Evolutionary conservation across 2,329 filamentous ascomycete genomes (phyloP).

Genomic region (Chaetomiaceae sp.): DNA sequence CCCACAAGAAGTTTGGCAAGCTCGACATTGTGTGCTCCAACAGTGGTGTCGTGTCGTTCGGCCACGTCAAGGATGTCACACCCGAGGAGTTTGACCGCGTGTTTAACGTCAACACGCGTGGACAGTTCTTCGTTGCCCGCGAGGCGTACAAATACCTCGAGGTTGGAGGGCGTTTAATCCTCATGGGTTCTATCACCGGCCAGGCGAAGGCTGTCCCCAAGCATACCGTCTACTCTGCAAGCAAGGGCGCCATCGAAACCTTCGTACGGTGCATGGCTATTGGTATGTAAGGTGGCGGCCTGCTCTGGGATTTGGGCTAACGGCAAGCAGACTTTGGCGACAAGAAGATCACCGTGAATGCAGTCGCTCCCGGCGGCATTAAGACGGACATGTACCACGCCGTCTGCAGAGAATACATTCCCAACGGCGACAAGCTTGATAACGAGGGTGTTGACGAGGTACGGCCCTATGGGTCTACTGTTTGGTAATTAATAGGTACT

Average conservation of each 20-base stretch:
- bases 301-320: too few relatives aligned
- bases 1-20: slow-evolving; percentile 59
- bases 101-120: slow-evolving; percentile 63
- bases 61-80: slow-evolving; percentile 63
- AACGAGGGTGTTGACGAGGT: slow-evolving; percentile 55
- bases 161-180: slow-evolving; percentile 64
- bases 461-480: slow-evolving; percentile 18
- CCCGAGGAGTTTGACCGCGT: slow-evolving; percentile 69
- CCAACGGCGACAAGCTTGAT: slow-evolving; percentile 49
- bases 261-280: slow-evolving; percentile 72
- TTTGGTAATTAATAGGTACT: neutral
- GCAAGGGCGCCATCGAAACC: slow-evolving; percentile 72
- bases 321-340: slow-evolving; percentile 53
- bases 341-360: slow-evolving; percentile 61
- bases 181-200: slow-evolving; percentile 69
- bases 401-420: slow-evolving; percentile 60
- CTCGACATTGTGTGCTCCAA: slow-evolving; percentile 69
- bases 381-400: slow-evolving; percentile 63
- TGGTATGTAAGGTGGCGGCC: slow-evolving; percentile 39
- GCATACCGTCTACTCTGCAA: slow-evolving; percentile 69
- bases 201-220: slow-evolving; percentile 64
- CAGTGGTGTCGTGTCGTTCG: slow-evolving; percentile 64
- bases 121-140: slow-evolving; percentile 69
- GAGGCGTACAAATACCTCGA: slow-evolving; percentile 67
- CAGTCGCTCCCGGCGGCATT: slow-evolving; percentile 59